Evolutionary conservation across 225 moss, liverwort and hornwort species (phyloP), one percentile per base, ranked within the genome.

Genomic region (Pseudoscleropodium purum): DNA sequence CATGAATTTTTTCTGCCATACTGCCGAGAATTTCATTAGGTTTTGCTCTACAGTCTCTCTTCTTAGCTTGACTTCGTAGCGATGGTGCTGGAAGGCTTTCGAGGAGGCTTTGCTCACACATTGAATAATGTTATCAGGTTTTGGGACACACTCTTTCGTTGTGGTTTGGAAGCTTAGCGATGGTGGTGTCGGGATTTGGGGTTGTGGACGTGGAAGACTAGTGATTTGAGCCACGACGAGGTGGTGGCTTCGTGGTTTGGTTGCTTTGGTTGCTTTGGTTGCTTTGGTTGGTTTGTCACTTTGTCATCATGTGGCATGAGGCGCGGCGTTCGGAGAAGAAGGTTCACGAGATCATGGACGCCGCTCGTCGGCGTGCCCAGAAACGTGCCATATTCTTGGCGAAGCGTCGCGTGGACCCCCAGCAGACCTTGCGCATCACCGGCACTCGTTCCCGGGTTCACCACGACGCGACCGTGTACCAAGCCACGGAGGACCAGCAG

Each of bases 341-440:
- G 95, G 99, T 99, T 85, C 99, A 99, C 91, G 99, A 99, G 95
- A 95, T 99, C 36, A 99, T 99, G 99, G 99, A 99, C 76, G 97
- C 99, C 69, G 99, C 99, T 64, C 92, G 97, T 61, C 94, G 96
- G 94, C 93, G 99, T 90, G 97, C 99, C 88, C 97, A 99, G 93
- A 96, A 97, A 84, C 93, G 99, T 86, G 99, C 99, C 9, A 92
- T 99, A 49, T 99, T 97, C 86, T 94, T 99, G 85, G 97, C 99
- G 60, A 99, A 97, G 91, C 91, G 99, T 89, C 90, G 99, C 78
- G 97, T 97, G 90, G 99, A 99, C 92, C 99, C 99, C 36, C 99
- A 99, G 87, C 99, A 99, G 92, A 96, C 99, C 34, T 89, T 99
- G 97, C 96, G 97, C 86, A 90, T 99, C 65, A 96, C 92, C 52